A percentile compares a stretch with the other conserved stretches of the same genome.
These are phyloP conservation scores for Tilletia caries DNA, from an alignment of 1,284 basidiomycete species.

Conservation along the genomic window DNA sequence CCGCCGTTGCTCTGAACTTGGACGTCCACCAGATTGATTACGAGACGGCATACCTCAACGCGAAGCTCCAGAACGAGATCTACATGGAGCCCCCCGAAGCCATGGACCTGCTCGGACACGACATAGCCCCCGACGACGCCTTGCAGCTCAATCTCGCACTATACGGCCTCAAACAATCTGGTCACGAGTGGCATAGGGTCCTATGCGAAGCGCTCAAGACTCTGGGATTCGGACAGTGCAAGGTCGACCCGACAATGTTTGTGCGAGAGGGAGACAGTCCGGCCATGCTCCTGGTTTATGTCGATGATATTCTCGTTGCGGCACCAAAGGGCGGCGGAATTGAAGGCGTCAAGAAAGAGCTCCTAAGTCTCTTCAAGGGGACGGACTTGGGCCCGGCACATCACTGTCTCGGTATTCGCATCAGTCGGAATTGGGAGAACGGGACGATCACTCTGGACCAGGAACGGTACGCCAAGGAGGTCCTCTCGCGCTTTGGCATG, in stretches of 20 bases:
- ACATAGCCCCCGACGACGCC: neutral
- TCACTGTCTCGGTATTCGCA: neutral
- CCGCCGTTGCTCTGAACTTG: neutral
- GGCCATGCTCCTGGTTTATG: neutral
- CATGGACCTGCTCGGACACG: neutral
- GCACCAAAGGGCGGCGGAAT: neutral
- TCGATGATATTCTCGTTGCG: neutral
- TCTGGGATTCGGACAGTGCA: neutral
- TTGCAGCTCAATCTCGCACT: neutral
- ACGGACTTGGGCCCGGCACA: neutral
- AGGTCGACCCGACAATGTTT: neutral
- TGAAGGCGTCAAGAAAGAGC: neutral
- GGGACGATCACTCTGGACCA: neutral
- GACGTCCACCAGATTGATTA: slow-evolving; percentile 6
- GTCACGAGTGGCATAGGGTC: neutral
- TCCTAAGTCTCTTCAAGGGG: neutral
- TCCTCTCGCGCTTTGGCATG: neutral
- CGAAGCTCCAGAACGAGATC: slow-evolving; percentile 2
- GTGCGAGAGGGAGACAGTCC: slow-evolving; percentile 1
- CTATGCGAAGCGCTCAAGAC: neutral
- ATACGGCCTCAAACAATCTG: slow-evolving; percentile 3
- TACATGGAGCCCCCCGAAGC: neutral
- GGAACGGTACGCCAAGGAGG: neutral
- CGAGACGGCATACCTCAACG: slow-evolving; percentile 11
- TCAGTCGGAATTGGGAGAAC: neutral